A percentile compares a stretch with the other conserved stretches of the same genome.
Conservation (phyloP, 805 yeast genomes). For the Starmerella riodocensis region DNA sequence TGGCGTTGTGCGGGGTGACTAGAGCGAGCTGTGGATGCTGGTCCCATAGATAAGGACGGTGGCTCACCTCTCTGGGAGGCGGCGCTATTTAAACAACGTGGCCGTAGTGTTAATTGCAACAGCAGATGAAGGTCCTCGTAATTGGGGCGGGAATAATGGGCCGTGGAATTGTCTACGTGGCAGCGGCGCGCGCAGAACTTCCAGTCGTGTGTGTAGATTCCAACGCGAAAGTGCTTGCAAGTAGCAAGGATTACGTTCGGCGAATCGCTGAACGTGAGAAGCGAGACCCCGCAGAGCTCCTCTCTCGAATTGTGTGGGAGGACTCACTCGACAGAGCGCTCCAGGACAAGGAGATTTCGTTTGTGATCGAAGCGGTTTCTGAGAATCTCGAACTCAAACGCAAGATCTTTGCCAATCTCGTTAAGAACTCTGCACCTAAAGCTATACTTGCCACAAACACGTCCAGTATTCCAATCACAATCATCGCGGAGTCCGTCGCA, state of each 20-base stretch:
- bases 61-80: too few species aligned
- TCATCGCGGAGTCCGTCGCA: constrained; percentile 32
- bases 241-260: constrained; percentile 27
- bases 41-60: too few species aligned
- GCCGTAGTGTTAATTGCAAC: too few species aligned
- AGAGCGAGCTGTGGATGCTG: too few species aligned
- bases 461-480: constrained; percentile 32
- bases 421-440: constrained; percentile 17
- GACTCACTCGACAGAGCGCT: constrained; percentile 22
- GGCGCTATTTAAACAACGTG: too few species aligned
- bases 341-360: constrained; percentile 26
- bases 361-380: constrained; percentile 35
- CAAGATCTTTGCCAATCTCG: constrained; percentile 27
- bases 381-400: constrained; percentile 30
- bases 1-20: too few species aligned
- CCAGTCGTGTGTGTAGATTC: constrained; percentile 29
- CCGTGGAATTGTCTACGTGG: constrained; percentile 33
- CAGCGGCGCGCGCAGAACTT: constrained; percentile 29
- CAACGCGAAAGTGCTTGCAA: constrained; percentile 25
- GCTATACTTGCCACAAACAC: constrained; percentile 32
- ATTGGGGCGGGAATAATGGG: constrained; percentile 37
- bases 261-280: constrained; percentile 28
- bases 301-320: constrained; percentile 10
- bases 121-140: constrained; percentile 7
- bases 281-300: constrained; percentile 23